A percentile compares a stretch with the other conserved stretches of the same genome.
Conservation (phyloP, 371 early-diverging fungal genomes). For the Blastocladiella emersonii region DNA sequence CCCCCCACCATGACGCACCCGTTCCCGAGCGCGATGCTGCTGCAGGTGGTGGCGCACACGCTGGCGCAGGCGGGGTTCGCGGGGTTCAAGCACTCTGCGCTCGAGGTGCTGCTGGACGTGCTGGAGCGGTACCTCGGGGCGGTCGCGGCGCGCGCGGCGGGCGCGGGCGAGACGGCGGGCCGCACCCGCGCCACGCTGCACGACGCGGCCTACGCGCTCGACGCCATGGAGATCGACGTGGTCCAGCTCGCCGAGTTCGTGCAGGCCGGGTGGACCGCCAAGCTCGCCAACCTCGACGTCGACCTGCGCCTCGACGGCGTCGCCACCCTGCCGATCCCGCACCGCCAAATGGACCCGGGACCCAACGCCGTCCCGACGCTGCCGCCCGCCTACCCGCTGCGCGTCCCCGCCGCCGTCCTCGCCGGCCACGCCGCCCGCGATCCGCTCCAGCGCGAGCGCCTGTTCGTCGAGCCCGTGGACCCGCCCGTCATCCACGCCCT, state of each 20-base stretch:
- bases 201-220: neutral
- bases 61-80: neutral
- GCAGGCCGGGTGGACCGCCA: neutral
- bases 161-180: neutral
- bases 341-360: no score
- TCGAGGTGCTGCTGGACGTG: constrained; percentile 2
- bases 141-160: neutral
- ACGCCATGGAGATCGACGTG: neutral
- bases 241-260: neutral
- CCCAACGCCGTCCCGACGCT: no score
- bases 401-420: no score
- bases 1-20: neutral
- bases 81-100: neutral
- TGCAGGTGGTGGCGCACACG: neutral
- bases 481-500: no score
- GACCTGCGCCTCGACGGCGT: neutral
- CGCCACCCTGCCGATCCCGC: neutral
- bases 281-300: neutral
- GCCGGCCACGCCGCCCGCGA: no score
- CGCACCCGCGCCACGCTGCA: neutral
- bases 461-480: no score
- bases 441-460: no score
- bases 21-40: neutral
- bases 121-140: neutral
- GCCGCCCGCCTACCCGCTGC: no score